These are phyloP conservation scores for Lantana camara DNA, from an alignment of 257 asterid genomes.

Conservation along the genomic window DNA sequence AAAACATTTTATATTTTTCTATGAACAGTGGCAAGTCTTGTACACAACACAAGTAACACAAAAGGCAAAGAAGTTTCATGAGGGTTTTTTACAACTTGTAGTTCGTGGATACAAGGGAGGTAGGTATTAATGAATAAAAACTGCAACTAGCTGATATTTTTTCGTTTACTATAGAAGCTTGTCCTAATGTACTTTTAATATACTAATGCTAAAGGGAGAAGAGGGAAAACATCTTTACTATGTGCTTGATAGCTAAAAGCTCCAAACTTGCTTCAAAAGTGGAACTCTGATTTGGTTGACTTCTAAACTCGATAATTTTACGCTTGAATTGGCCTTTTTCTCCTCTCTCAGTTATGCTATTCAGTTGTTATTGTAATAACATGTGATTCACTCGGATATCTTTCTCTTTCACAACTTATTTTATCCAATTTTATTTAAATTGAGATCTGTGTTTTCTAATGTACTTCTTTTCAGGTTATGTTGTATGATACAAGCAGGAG, in stretches of 20 bases:
- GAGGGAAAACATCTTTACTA: neutral
- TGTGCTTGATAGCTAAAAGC: neutral
- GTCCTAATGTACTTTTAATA: slow-evolving; percentile 4
- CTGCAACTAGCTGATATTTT: slow-evolving; percentile 20
- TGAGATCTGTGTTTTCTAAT: neutral
- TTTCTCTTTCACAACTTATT: neutral
- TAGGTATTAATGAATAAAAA: slow-evolving; percentile 71
- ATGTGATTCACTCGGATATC: slow-evolving; percentile 1
- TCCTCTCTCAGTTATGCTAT: slow-evolving; percentile 2
- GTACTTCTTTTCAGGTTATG: no score
- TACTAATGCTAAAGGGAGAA: neutral
- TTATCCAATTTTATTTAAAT: slow-evolving; percentile 9
- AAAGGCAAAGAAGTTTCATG: slow-evolving; percentile 83
- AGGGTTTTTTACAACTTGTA: slow-evolving; percentile 69
- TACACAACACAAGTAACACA: slow-evolving; percentile 83
- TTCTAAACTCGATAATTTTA: slow-evolving; percentile 7
- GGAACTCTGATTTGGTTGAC: slow-evolving; percentile 6
- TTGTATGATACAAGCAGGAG: no score
- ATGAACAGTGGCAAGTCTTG: slow-evolving; percentile 82
- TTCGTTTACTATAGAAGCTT: slow-evolving; percentile 5
- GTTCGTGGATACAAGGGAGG: slow-evolving; percentile 71
- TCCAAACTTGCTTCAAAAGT: neutral
- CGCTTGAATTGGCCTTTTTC: slow-evolving; percentile 7
- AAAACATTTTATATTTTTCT: slow-evolving; percentile 20
- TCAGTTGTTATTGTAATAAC: neutral